Base-by-base conservation (phyloP, 371 early-diverging fungal genomes). In the Mucor racemosus region DNA sequence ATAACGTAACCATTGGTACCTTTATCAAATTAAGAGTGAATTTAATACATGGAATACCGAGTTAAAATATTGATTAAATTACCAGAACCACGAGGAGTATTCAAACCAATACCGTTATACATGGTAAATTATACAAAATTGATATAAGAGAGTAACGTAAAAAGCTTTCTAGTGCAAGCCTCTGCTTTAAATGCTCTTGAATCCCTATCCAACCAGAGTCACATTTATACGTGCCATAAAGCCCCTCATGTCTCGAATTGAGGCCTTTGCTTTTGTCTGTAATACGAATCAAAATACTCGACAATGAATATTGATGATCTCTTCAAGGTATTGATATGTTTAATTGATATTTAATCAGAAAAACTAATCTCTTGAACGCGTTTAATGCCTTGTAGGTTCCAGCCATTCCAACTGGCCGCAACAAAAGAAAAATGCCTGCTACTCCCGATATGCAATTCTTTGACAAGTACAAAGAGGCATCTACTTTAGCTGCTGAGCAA, bases 1-100 rank as follows among this genome's bases (percentile, higher is more conserved):
- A 93, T 91, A 10, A 99, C 94, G 73, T 95, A 95, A 54, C 99
- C 99, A 75, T 96, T 99, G n/a, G 90, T 90, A 35, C 82, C 82
- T 79, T 31, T n/a, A 17, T 26, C 3, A 26, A 26, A 31, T 62
- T 36, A 36, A 3, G 21, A 26, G 14, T 35, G 8, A 21, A 7
- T 48, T 46, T 9, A 50, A 64, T 21, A 6, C 40, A 39, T 17
- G 15, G 15, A 38, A 13, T 15, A n/a, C 2, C 6, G 3, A 8
- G 7, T 11, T 1, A 19, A 17, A 5, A 39, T 40, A 13, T 21
- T 3, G 3, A 26, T 3, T 9, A n/a, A 19, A 35, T 67, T 77
- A 68, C 98, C 98, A 60, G 92, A 93, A 34, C 99, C 99, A 67
- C 99, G 88, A 26, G 97, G 89, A 3, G 97, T 97, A 34, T 84